Base-by-base conservation (phyloP, 2,329 filamentous ascomycete genomes). In the Pyrenophora tritici-repentis region DNA sequence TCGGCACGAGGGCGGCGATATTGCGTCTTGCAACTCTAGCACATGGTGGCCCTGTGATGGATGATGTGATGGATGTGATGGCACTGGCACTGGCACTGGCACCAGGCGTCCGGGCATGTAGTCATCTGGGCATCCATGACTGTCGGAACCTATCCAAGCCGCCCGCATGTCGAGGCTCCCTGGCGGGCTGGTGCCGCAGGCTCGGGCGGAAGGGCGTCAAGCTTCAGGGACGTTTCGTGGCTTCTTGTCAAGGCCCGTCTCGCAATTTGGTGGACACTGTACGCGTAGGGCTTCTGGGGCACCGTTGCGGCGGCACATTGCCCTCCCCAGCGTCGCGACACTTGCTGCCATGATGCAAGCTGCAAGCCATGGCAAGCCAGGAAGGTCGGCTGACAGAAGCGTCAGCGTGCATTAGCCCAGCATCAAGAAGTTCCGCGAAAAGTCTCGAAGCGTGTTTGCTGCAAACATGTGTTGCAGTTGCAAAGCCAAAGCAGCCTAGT, bases 401-500 rank as follows among this genome's bases (percentile, higher is more conserved):
- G 26, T 29, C 26, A 24, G 17, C 41, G 17, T 41, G 42, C 31
- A 18, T n/a, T 22, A 22, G 42, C 32, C 39, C 39, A 32, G 35
- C 38, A 35, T 18, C 33, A 39, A 62, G 60, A 49, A 52, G 54
- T 62, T 61, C 54, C 39, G 49, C 50, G 55, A 59, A 48, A 50
- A 63, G 50, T 61, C 58, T 63, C 59, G 58, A 66, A 66, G 49
- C 53, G 44, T 56, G 55, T 58, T 58, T 50, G 44, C 52, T 53
- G 52, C 58, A 58, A 47, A 47, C 47, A 50, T 42, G 41, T 44
- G 49, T 59, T 46, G 54, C 60, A 59, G 18, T 20, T 20, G n/a
- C n/a, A n/a, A n/a, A 26, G 42, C 47, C 44, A 24, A 55, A 57
- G 55, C 34, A 1, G 5, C 14, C 35, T 20, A 37, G 31, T n/a